Evolutionary conservation across 257 asterid genomes (phyloP).

Genomic region (Nemophila menziesii): DNA sequence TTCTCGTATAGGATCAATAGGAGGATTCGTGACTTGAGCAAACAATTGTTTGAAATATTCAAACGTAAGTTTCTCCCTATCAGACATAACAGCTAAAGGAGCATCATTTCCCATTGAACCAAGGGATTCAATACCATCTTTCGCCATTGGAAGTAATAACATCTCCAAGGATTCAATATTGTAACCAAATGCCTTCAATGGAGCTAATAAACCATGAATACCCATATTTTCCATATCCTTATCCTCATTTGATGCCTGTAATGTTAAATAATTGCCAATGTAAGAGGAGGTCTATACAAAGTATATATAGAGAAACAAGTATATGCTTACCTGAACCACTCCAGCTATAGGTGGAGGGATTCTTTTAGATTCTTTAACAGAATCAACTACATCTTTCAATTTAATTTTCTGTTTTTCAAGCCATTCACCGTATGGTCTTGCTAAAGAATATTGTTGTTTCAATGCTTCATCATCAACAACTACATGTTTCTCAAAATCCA

Average conservation of each 20-base stretch:
- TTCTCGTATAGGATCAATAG: constrained; percentile 95
- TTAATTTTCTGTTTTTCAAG: constrained; percentile 69
- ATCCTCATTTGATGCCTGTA: constrained; percentile 66
- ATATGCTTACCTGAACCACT: constrained; percentile 55
- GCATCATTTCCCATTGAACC: constrained; percentile 99
- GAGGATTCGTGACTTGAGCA: constrained; percentile 99
- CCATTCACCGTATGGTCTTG: constrained; percentile 96
- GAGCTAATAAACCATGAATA: constrained; percentile 74
- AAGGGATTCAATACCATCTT: constrained; percentile 92
- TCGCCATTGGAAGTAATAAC: constrained; percentile 95
- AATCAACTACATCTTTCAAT: constrained; percentile 75
- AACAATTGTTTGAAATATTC: constrained; percentile 99
- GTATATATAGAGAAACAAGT: not conserved
- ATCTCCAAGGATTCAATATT: constrained; percentile 88
- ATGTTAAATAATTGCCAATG: constrained; percentile 4
- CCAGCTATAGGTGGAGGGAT: constrained; percentile 70
- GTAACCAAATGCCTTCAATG: constrained; percentile 94
- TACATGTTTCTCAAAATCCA: constrained; percentile 93
- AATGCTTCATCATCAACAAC: constrained; percentile 97
- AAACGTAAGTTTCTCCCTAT: constrained; percentile 82
- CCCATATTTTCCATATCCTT: constrained; percentile 88
- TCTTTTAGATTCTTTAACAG: constrained; percentile 59
- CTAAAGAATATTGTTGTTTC: constrained; percentile 86
- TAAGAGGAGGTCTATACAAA: constrained; percentile 8
- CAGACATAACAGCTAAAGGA: constrained; percentile 96